These are phyloP conservation scores for Paramecium octaurelia DNA, from an alignment of 73 alveolate genomes.

Conservation along the genomic window DNA sequence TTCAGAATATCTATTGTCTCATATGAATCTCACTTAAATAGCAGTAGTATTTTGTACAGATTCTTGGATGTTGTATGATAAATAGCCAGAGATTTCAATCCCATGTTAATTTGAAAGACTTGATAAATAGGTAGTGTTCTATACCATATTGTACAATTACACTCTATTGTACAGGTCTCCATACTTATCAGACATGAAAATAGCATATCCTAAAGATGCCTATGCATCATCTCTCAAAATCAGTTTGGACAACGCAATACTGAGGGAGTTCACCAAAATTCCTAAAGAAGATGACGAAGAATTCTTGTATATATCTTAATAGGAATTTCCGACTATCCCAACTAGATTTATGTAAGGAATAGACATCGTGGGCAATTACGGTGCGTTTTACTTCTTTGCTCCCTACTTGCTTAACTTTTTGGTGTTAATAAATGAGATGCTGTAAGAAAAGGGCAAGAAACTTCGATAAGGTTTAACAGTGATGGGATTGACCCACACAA, in stretches of 20 bases:
- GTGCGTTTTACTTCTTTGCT: slow-evolving; percentile 77
- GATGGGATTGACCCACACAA: slow-evolving; percentile 72
- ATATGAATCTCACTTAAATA: slow-evolving; percentile 64
- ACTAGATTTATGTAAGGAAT: slow-evolving; percentile 64
- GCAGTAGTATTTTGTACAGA: slow-evolving; percentile 71
- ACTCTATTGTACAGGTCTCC: slow-evolving; percentile 68
- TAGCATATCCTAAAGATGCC: slow-evolving; percentile 73
- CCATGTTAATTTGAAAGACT: slow-evolving; percentile 71
- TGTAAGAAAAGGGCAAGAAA: slow-evolving; percentile 77
- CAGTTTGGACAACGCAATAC: slow-evolving; percentile 76
- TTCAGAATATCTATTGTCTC: slow-evolving; percentile 46
- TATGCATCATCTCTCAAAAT: slow-evolving; percentile 65
- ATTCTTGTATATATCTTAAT: slow-evolving; percentile 54
- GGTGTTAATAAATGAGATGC: slow-evolving; percentile 72
- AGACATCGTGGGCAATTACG: slow-evolving; percentile 73
- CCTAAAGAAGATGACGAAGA: slow-evolving; percentile 49
- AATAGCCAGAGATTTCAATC: slow-evolving; percentile 45
- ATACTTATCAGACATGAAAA: slow-evolving; percentile 65
- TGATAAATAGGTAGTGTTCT: slow-evolving; percentile 61
- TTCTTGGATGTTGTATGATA: slow-evolving; percentile 10
- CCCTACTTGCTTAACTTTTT: slow-evolving; percentile 71
- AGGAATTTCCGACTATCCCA: slow-evolving; percentile 71
- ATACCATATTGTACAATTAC: slow-evolving; percentile 72
- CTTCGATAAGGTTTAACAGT: slow-evolving; percentile 74
- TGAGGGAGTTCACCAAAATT: slow-evolving; percentile 55